Percentiles rank a stretch among this genome's conserved stretches.
Evolutionary conservation across 345 rosid species (phyloP).

Genomic region (Populus ilicifolia): DNA sequence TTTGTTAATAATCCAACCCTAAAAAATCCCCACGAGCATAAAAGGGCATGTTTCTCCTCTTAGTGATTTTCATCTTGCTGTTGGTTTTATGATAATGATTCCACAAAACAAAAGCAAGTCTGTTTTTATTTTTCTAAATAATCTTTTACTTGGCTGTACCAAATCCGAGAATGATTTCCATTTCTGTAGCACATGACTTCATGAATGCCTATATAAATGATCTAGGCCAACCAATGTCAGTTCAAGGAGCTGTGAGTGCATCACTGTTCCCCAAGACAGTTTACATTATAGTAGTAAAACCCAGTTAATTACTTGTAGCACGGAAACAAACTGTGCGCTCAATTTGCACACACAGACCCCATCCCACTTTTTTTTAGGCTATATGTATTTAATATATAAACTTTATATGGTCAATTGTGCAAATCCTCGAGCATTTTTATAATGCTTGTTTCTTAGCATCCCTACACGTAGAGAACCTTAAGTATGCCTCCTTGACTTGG

Average conservation of each 20-base stretch:
- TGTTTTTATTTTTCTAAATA: neutral
- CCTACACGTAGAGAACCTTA: constrained; percentile 26
- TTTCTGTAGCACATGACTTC: constrained; percentile 1
- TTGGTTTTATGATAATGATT: neutral
- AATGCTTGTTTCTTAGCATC: constrained; percentile 39
- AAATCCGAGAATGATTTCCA: constrained; percentile 35
- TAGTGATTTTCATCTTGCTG: neutral
- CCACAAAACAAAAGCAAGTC: neutral
- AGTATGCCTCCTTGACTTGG: neutral
- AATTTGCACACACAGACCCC: constrained; percentile 13
- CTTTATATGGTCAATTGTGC: constrained; percentile 16
- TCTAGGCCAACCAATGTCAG: constrained; percentile 20
- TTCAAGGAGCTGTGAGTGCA: neutral
- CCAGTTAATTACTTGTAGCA: constrained; percentile 9
- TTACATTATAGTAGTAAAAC: constrained; percentile 12
- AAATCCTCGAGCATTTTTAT: constrained; percentile 28
- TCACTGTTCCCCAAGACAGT: constrained; percentile 24
- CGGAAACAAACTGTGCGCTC: constrained; percentile 3
- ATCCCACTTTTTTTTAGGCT: constrained; percentile 5
- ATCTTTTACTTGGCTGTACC: constrained; percentile 1
- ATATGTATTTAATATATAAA: constrained; percentile 12
- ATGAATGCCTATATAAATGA: constrained; percentile 10
- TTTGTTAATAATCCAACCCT: constrained; percentile 8
- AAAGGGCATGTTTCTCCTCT: neutral
- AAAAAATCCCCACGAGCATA: neutral